phyloP scores from a whole-genome alignment of 352 stramenopile genomes.

The Elongisporangium undulatum region DNA sequence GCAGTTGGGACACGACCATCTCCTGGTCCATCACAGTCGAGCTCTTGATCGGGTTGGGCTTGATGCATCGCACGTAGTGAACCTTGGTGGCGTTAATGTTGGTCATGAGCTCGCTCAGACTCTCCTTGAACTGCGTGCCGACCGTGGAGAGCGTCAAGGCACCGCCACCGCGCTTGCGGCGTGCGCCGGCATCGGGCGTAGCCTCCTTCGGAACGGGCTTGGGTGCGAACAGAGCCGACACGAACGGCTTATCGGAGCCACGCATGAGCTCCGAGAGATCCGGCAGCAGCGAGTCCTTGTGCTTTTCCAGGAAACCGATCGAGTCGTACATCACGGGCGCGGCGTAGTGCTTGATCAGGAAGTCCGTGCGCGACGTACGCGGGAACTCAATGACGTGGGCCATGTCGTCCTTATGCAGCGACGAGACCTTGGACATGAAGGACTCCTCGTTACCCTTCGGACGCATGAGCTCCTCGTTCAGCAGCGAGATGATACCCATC shows the following conservation, averaged over 20 bases:
- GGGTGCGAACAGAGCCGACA: slow-evolving; percentile 42
- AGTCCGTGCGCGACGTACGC: slow-evolving; percentile 76
- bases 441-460: slow-evolving; percentile 82
- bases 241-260: slow-evolving; percentile 54
- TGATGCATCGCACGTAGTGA: slow-evolving; percentile 99
- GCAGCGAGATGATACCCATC: slow-evolving; percentile 86
- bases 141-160: slow-evolving; percentile 60
- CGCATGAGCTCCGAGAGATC: slow-evolving; percentile 89
- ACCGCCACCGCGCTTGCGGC: slow-evolving; percentile 39
- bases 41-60: slow-evolving; percentile 97
- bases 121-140: slow-evolving; percentile 84
- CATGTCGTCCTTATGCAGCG: slow-evolving; percentile 72
- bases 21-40: slow-evolving; percentile 79
- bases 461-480: slow-evolving; percentile 88
- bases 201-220: slow-evolving; percentile 21
- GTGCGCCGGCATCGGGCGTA: too few relatives aligned
- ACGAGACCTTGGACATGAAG: slow-evolving; percentile 70
- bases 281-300: slow-evolving; percentile 92
- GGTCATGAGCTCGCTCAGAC: slow-evolving; percentile 91
- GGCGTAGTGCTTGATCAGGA: slow-evolving; percentile 94
- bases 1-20: slow-evolving; percentile 94
- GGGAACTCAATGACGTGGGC: slow-evolving; percentile 81
- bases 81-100: slow-evolving; percentile 94
- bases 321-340: slow-evolving; percentile 91
- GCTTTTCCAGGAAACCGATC: slow-evolving; percentile 93